These are phyloP conservation scores for Acidiella bohemica DNA, from an alignment of 495 filamentous ascomycete genomes.

Conservation along the genomic window DNA sequence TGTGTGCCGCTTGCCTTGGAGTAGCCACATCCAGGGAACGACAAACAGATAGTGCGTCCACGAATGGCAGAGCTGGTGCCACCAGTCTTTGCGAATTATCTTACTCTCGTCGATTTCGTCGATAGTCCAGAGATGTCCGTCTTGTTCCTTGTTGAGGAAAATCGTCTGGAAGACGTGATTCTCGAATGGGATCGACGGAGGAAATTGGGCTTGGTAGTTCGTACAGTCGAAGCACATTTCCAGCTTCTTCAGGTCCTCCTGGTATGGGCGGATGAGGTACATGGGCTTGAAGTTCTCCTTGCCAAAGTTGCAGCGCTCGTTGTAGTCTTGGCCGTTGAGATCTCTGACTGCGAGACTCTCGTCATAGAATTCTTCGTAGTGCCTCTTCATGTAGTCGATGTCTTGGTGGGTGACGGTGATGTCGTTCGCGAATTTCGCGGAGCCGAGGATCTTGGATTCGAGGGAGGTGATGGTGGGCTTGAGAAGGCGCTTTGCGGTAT, in stretches of 20 bases:
- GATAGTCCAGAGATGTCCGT: conserved; percentile 54
- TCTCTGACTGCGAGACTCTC: conserved; percentile 28
- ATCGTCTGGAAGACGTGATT: conserved; percentile 74
- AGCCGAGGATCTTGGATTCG: conserved; percentile 55
- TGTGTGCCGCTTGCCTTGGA: conserved; percentile 58
- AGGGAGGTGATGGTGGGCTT: conserved; percentile 46
- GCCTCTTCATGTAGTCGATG: conserved; percentile 54
- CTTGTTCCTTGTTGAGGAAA: conserved; percentile 55
- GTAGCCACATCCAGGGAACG: conserved; percentile 65
- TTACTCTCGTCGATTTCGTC: conserved; percentile 54
- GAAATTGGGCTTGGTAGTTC: conserved; percentile 76
- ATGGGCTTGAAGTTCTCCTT: conserved; percentile 53
- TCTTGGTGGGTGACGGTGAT: conserved; percentile 75
- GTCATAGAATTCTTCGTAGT: conserved; percentile 61
- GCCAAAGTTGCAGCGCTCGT: conserved; percentile 38
- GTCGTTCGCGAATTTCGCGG: conserved; percentile 68
- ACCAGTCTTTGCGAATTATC: conserved; percentile 63
- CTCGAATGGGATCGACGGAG: conserved; percentile 37
- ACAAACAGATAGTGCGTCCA: conserved; percentile 72
- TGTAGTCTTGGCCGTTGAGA: conserved; percentile 38
- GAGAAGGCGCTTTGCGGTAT: conserved; percentile 56
- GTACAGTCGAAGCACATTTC: conserved; percentile 83
- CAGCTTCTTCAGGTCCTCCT: conserved; percentile 49
- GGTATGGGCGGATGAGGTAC: conserved; percentile 67
- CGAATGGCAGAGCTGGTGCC: conserved; percentile 73